Conservation (phyloP, 2,329 filamentous ascomycete species). For the Alternaria sp. region DNA sequence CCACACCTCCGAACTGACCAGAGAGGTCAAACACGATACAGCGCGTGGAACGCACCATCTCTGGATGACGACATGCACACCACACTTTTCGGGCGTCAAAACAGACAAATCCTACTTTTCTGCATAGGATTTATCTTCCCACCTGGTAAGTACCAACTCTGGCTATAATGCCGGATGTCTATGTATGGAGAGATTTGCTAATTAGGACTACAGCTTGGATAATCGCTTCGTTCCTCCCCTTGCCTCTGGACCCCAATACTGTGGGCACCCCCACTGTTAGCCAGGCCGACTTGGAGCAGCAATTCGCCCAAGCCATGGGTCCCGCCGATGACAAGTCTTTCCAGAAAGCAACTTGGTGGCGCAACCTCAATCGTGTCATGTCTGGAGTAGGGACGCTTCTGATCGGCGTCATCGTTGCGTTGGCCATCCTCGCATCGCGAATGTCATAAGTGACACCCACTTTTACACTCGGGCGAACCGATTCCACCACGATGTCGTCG, state of each 20-base stretch:
- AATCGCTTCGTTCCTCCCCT: conserved; percentile 75
- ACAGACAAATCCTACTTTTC: conserved; percentile 78
- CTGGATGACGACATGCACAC: conserved; percentile 70
- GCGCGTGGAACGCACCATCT: conserved; percentile 77
- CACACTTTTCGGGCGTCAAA: conserved; percentile 70
- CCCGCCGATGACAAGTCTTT: conserved; percentile 59
- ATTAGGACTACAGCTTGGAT: conserved; percentile 71
- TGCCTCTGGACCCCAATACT: conserved; percentile 66
- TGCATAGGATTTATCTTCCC: conserved; percentile 80
- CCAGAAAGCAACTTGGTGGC: conserved; percentile 71
- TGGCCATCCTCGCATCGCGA: conserved; percentile 49
- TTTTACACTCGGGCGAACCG: conserved; percentile 1
- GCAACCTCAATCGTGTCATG: conserved; percentile 69
- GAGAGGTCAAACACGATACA: conserved; percentile 60
- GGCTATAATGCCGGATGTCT: neutral
- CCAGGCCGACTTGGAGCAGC: conserved; percentile 52
- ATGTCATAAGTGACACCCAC: conserved; percentile 34
- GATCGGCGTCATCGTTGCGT: conserved; percentile 58
- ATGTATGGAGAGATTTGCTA: conserved; percentile 25
- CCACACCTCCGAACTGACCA: conserved; percentile 50
- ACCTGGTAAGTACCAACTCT: conserved; percentile 52
- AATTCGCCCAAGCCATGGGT: conserved; percentile 55
- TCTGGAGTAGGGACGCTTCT: conserved; percentile 64
- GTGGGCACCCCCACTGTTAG: conserved; percentile 47
- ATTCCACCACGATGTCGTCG: conserved; percentile 12